Conservation (phyloP, 768 basidiomycete genomes). For the Pleurotus platypus region DNA sequence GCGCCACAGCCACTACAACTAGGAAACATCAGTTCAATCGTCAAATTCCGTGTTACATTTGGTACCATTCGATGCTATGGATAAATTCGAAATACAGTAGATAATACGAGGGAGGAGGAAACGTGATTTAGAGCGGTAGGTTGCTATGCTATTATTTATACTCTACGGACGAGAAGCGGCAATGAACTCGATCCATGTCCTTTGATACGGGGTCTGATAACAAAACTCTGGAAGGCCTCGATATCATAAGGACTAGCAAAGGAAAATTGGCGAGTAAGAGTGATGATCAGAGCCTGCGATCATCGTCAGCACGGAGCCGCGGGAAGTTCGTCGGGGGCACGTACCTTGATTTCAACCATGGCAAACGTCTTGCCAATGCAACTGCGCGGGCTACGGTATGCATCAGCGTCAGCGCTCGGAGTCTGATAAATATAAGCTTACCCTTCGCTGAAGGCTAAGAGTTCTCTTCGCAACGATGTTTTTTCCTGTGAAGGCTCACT, state of each 20-base stretch:
- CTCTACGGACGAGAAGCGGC: slow-evolving; percentile 44
- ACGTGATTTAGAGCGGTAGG: background rate
- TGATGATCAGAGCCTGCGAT: slow-evolving; percentile 35
- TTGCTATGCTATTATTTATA: background rate
- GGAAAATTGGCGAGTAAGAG: slow-evolving; percentile 51
- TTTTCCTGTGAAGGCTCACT: slow-evolving; percentile 32
- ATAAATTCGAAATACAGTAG: too few species aligned
- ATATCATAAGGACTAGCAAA: slow-evolving; percentile 50
- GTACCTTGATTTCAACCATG: slow-evolving; percentile 56
- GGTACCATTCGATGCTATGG: too few species aligned
- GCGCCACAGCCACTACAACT: too few species aligned
- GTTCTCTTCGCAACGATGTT: slow-evolving; percentile 32
- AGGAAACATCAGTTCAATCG: too few species aligned
- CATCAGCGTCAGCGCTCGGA: slow-evolving; percentile 9
- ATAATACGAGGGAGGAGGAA: background rate
- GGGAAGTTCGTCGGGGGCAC: slow-evolving; percentile 3
- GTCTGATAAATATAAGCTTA: slow-evolving; percentile 20
- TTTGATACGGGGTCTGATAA: slow-evolving; percentile 54
- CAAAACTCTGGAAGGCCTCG: slow-evolving; percentile 64
- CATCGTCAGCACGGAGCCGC: background rate
- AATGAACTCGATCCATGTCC: slow-evolving; percentile 54
- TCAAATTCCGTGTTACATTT: too few species aligned
- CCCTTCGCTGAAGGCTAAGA: slow-evolving; percentile 61
- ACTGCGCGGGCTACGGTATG: slow-evolving; percentile 43
- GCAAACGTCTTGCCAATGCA: slow-evolving; percentile 63